Evolutionary conservation across 306 rosid species (phyloP).

Genomic region (Neltuma alba): DNA sequence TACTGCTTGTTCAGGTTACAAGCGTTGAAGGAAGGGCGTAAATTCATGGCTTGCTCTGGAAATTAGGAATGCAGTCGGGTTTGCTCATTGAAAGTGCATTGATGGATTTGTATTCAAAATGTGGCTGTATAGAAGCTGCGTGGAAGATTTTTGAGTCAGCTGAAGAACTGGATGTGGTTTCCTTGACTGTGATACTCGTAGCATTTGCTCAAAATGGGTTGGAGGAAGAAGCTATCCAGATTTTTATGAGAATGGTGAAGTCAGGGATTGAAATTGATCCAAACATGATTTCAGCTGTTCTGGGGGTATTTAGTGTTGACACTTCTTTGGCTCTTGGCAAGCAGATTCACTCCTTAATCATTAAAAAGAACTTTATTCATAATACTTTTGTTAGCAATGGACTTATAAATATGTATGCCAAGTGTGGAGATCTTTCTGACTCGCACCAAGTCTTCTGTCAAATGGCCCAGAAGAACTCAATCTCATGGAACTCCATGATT

Average conservation of each 20-base stretch:
- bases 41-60: slow-evolving; percentile 78
- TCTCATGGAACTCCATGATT: slow-evolving; percentile 90
- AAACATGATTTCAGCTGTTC: slow-evolving; percentile 73
- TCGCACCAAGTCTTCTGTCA: slow-evolving; percentile 57
- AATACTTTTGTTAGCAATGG: slow-evolving; percentile 81
- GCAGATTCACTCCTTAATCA: slow-evolving; percentile 68
- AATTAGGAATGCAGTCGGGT: slow-evolving; percentile 75
- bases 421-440: slow-evolving; percentile 73
- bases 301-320: slow-evolving; percentile 80
- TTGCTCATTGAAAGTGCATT: slow-evolving; percentile 80
- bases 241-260: slow-evolving; percentile 71
- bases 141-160: slow-evolving; percentile 75
- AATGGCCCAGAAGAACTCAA: slow-evolving; percentile 60
- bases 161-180: slow-evolving; percentile 73
- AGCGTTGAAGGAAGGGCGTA: slow-evolving; percentile 69
- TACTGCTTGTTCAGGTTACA: slow-evolving; percentile 85
- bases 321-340: slow-evolving; percentile 75
- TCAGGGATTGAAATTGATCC: slow-evolving; percentile 68
- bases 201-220: slow-evolving; percentile 87
- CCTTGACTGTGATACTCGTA: slow-evolving; percentile 83
- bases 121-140: slow-evolving; percentile 70
- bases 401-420: slow-evolving; percentile 91
- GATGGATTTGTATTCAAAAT: slow-evolving; percentile 92
- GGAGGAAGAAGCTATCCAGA: slow-evolving; percentile 80
- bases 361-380: slow-evolving; percentile 61